phyloP scores from a whole-genome alignment of 1,284 basidiomycete species.

The Sporisorium exsertum region DNA sequence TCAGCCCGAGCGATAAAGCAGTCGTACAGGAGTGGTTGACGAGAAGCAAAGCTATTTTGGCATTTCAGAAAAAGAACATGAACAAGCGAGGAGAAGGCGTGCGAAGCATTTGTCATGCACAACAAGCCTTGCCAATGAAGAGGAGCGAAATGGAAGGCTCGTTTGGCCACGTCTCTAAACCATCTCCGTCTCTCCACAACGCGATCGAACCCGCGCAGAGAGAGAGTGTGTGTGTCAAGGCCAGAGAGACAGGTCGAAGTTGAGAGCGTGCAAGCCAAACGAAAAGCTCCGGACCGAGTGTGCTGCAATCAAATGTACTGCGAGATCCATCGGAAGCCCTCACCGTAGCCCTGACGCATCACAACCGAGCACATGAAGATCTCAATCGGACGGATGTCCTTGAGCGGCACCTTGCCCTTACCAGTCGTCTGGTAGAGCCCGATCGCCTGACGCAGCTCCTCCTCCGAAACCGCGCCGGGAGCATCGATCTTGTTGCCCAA shows the following conservation, averaged over 20 bases:
- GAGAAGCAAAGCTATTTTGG: constrained; percentile 8
- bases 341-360: constrained; percentile 97
- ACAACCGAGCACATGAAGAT: constrained; percentile 99
- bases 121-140: no score
- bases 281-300: no score
- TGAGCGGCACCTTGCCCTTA: constrained; percentile 96
- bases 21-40: no score
- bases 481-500: constrained; percentile 99
- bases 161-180: no score
- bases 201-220: neutral
- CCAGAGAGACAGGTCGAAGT: no score
- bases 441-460: constrained; percentile 93
- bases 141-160: no score
- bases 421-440: constrained; percentile 99
- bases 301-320: constrained; percentile 81
- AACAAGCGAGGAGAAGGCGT: neutral
- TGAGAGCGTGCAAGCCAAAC: neutral
- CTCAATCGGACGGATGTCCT: constrained; percentile 97
- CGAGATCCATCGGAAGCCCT: constrained; percentile 98
- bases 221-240: no score
- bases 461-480: constrained; percentile 95
- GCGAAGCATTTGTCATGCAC: no score
- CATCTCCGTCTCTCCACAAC: no score
- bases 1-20: no score
- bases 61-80: constrained; percentile 5